A percentile compares a stretch with the other conserved stretches of the same genome.
Conservation (phyloP, 2,329 filamentous ascomycete species). For the Zelopaecilomyces penicillatus region DNA sequence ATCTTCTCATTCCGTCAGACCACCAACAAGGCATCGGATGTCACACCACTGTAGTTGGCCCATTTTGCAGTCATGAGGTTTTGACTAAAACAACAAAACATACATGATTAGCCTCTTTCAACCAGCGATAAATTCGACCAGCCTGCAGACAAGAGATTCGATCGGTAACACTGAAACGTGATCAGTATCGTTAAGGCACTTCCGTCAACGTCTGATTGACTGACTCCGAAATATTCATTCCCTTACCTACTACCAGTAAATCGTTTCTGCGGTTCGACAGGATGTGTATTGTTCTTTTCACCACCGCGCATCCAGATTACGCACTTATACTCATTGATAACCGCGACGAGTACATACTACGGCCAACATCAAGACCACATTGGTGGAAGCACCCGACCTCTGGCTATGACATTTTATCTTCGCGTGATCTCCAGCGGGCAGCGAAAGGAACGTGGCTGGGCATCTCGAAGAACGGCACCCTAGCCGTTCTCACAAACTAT, state of each 20-base stretch:
- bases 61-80: too few species aligned
- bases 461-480: constrained; percentile 48
- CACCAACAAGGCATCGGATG: too few species aligned
- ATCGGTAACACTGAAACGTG: too few species aligned
- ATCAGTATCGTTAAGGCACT: too few species aligned
- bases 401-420: constrained; percentile 43
- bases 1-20: too few species aligned
- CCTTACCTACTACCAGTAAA: neutral
- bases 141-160: too few species aligned
- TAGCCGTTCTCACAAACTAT: constrained; percentile 61
- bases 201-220: constrained; percentile 1
- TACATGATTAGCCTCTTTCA: too few species aligned
- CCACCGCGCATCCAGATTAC: constrained; percentile 68
- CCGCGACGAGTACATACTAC: constrained; percentile 63
- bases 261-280: neutral
- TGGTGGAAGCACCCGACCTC: constrained; percentile 49
- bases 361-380: constrained; percentile 54
- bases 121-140: too few species aligned
- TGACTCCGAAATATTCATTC: neutral
- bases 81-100: too few species aligned
- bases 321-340: constrained; percentile 70
- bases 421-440: constrained; percentile 52
- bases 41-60: too few species aligned
- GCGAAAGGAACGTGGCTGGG: constrained; percentile 61
- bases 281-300: constrained; percentile 74